Conservation (phyloP, 192 early-diverging fungal species). For the Mortierella alpina region DNA sequence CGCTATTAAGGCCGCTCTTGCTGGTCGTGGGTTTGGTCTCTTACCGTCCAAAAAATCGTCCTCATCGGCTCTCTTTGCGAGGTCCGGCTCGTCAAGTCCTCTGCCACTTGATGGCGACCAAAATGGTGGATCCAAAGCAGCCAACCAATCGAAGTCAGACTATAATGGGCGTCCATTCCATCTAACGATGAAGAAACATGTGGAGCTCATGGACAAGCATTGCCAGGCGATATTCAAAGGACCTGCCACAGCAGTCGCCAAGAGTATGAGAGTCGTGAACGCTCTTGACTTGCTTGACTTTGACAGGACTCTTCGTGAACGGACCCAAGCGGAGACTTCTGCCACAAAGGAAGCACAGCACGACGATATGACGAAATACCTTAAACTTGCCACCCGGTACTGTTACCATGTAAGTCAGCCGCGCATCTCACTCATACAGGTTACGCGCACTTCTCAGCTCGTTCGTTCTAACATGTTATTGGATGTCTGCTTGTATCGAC, state of each 20-base stretch:
- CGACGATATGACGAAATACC: neutral
- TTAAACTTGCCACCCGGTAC: slow-evolving; percentile 24
- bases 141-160: neutral
- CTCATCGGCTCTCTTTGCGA: slow-evolving; percentile 4
- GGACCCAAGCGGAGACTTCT: neutral
- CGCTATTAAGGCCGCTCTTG: slow-evolving; percentile 4
- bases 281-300: neutral
- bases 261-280: slow-evolving; percentile 21
- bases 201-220: slow-evolving; percentile 13
- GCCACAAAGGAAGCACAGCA: neutral
- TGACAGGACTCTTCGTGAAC: neutral
- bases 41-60: neutral
- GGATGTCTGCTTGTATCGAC: neutral
- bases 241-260: slow-evolving; percentile 9
- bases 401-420: slow-evolving; percentile 24
- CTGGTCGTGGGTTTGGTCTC: slow-evolving; percentile 14
- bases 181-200: slow-evolving; percentile 21
- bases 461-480: neutral
- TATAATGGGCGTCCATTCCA: too few relatives aligned
- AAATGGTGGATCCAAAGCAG: neutral
- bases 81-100: neutral
- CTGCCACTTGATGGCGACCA: neutral
- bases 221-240: slow-evolving; percentile 28
- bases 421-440: too few relatives aligned
- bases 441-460: neutral